Evolutionary conservation across 1,284 basidiomycete genomes (phyloP).

Genomic region (Cryptococcus sp.): DNA sequence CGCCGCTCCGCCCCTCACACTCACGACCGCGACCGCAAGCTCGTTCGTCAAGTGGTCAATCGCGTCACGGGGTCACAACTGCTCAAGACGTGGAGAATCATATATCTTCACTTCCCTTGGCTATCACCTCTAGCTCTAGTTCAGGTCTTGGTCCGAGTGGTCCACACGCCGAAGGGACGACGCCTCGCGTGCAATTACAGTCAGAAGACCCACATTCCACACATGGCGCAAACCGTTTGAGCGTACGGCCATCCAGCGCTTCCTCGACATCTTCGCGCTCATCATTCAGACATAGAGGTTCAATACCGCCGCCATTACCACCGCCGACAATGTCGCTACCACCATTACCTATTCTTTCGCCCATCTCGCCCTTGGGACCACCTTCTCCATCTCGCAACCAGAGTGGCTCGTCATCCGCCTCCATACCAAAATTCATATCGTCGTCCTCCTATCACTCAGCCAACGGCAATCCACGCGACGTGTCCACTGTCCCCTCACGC

Average conservation of each 20-base stretch:
- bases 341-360: slow-evolving; percentile 30
- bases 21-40: background rate
- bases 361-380: slow-evolving; percentile 31
- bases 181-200: background rate
- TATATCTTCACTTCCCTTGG: background rate
- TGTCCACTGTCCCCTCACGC: slow-evolving; percentile 7
- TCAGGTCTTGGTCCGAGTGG: background rate
- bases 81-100: background rate
- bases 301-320: slow-evolving; percentile 17
- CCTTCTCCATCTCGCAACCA: slow-evolving; percentile 10
- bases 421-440: slow-evolving; percentile 7
- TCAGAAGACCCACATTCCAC: background rate
- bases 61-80: background rate
- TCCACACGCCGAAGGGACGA: background rate
- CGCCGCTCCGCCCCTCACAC: slow-evolving; percentile 13
- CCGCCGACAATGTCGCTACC: slow-evolving; percentile 26
- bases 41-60: no score
- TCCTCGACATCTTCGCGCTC: slow-evolving; percentile 16
- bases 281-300: slow-evolving; percentile 8
- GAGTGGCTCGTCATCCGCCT: slow-evolving; percentile 5
- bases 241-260: slow-evolving; percentile 11
- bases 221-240: background rate
- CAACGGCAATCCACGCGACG: background rate
- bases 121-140: background rate
- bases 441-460: slow-evolving; percentile 2